These are phyloP conservation scores for Scedosporium boydii DNA, from an alignment of 2,329 filamentous ascomycete genomes.

Conservation along the genomic window DNA sequence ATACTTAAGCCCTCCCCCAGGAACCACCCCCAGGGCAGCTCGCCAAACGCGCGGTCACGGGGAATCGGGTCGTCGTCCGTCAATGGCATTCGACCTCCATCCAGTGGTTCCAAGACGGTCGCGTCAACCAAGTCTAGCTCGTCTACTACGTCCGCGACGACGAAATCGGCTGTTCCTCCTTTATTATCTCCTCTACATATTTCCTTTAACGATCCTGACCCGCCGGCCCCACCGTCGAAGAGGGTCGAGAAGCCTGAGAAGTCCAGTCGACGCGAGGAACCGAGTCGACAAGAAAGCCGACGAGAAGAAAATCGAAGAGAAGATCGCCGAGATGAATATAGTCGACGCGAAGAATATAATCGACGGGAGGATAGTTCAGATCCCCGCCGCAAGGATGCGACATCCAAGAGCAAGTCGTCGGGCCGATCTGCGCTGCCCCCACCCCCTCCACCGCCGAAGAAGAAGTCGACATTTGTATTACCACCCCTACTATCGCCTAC, in stretches of 20 bases:
- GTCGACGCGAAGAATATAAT: constrained; percentile 13
- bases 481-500: constrained; percentile 47
- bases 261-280: constrained; percentile 4
- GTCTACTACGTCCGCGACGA: constrained; percentile 18
- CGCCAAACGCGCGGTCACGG: constrained; percentile 27
- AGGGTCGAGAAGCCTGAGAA: constrained; percentile 18
- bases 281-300: constrained; percentile 13
- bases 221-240: constrained; percentile 13
- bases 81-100: constrained; percentile 29
- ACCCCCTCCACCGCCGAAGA: constrained; percentile 28
- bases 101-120: constrained; percentile 22
- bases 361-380: constrained; percentile 10
- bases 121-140: constrained; percentile 21
- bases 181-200: constrained; percentile 43
- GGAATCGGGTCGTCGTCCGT: constrained; percentile 22
- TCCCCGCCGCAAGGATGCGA: constrained; percentile 13
- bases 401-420: constrained; percentile 20
- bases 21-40: constrained; percentile 18
- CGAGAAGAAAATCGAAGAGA: constrained; percentile 22
- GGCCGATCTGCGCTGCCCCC: constrained; percentile 14
- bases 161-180: constrained; percentile 36
- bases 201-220: constrained; percentile 30
- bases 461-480: constrained; percentile 26
- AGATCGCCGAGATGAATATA: constrained; percentile 12
- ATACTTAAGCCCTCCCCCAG: constrained; percentile 20